A percentile compares a stretch with the other conserved stretches of the same genome.
These are phyloP conservation scores for Rhododendron griersonianum DNA, from an alignment of 148 eudicot species.

Conservation along the genomic window DNA sequence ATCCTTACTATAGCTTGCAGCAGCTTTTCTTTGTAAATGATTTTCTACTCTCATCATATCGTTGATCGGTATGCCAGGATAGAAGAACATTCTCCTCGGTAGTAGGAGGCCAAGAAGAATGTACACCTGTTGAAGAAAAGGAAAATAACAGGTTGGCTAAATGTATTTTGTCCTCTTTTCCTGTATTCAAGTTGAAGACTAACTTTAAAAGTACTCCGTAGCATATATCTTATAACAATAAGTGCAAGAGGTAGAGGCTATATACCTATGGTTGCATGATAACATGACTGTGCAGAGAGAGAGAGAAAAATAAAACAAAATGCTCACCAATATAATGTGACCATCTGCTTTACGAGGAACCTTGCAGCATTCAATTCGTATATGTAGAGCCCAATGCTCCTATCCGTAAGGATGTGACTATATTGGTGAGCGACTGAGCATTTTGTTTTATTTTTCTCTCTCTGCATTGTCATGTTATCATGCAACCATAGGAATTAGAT, in stretches of 20 bases:
- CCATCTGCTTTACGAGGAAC: neutral
- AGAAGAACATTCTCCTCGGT: slow-evolving; percentile 27
- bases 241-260: slow-evolving; percentile 7
- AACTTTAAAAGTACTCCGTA: neutral
- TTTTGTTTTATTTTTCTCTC: too few relatives aligned
- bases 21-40: slow-evolving; percentile 8
- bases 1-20: slow-evolving; percentile 5
- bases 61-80: slow-evolving; percentile 31
- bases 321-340: neutral
- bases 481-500: neutral
- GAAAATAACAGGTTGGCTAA: slow-evolving; percentile 33
- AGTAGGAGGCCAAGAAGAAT: slow-evolving; percentile 25
- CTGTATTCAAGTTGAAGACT: neutral
- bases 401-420: neutral
- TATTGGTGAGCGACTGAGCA: too few relatives aligned
- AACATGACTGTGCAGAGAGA: neutral
- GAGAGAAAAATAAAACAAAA: neutral
- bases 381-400: neutral
- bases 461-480: too few relatives aligned
- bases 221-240: neutral
- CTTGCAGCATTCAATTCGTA: neutral
- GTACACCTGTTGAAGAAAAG: slow-evolving; percentile 14
- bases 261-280: neutral
- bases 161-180: slow-evolving; percentile 9
- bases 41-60: neutral